Evolutionary conservation across 306 rosid genomes (phyloP).

Genomic region (Acacia crassicarpa): DNA sequence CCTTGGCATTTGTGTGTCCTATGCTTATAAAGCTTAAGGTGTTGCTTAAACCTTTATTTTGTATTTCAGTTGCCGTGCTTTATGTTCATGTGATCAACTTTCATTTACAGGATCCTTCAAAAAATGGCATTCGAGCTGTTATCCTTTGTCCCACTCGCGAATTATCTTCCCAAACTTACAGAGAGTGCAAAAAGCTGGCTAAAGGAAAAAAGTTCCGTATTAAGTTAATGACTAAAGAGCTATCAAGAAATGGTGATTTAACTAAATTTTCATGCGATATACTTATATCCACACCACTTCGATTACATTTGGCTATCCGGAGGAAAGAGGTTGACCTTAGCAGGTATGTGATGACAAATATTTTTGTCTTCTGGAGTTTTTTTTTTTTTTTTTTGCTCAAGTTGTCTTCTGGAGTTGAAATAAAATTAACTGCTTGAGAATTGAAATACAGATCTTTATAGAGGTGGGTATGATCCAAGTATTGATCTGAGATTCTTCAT

Average conservation of each 20-base stretch:
- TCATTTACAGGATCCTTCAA: slow-evolving; percentile 52
- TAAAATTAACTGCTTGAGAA: slow-evolving; percentile 15
- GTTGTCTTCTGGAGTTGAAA: slow-evolving; percentile 14
- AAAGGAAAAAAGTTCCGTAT: slow-evolving; percentile 61
- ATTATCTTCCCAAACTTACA: slow-evolving; percentile 76
- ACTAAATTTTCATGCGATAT: slow-evolving; percentile 72
- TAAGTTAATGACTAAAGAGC: slow-evolving; percentile 72
- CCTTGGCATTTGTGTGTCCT: slow-evolving; percentile 87
- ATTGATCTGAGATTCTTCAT: not conserved
- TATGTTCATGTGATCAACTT: slow-evolving; percentile 30
- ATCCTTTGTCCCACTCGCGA: slow-evolving; percentile 88
- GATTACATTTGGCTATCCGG: slow-evolving; percentile 59
- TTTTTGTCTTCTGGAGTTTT: slow-evolving; percentile 14
- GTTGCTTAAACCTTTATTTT: slow-evolving; percentile 27
- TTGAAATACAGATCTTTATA: not conserved
- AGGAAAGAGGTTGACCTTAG: slow-evolving; percentile 73
- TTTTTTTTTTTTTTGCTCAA: too few relatives aligned
- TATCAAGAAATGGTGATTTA: slow-evolving; percentile 62
- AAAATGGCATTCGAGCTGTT: slow-evolving; percentile 75
- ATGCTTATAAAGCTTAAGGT: slow-evolving; percentile 95
- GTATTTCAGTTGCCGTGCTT: slow-evolving; percentile 17
- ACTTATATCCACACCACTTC: slow-evolving; percentile 87
- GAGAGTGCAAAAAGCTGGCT: slow-evolving; percentile 89
- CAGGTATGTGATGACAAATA: slow-evolving; percentile 53
- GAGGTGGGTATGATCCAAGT: not conserved